Base-by-base conservation (phyloP, 1,284 basidiomycete genomes). In the Cutaneotrichosporon cavernicola region DNA sequence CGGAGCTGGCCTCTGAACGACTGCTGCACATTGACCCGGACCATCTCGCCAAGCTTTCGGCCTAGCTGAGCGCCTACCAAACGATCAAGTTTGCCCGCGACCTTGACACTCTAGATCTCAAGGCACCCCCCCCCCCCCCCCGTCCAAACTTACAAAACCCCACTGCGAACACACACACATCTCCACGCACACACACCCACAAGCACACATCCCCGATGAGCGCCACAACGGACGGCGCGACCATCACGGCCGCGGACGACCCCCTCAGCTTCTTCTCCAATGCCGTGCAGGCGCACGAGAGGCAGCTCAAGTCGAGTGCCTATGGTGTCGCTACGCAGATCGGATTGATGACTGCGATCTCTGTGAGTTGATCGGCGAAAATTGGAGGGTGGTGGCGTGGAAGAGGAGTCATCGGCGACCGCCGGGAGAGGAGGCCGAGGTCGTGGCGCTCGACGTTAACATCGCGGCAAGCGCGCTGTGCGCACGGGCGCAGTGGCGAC, bases 291-390 rank as follows among this genome's bases (percentile, higher is more conserved):
- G 57, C 61, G 21, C 72, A 77, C 58, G 70, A 79, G 51, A 63
- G 69, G 22, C 75, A 77, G 52, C 70, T 80, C 47, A 74, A 75
- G 16, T 80, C 81, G 11, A 78, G 77, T 13, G 90, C 91, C 81
- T 85, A 85, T 66, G 90, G 92, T 64, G 91, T 96, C 30, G 89
- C 85, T 64, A 88, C 88, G 22, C 93, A 97, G 81, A 85, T 92
- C 64, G 86, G 82, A 38, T 81, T 91, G 53, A 91, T 90, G 88
- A 83, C 83, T 66, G 80, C 83, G 58, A 75, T 90, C 62, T 90
- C 89, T 56, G 87, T 89, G 72, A 66, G 87, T 82, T 40, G 40
- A 18, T 18, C 40, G 5, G 40, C 2, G 14, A 43, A 36, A 36
- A 13, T 36, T 5, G 26, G 26, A 13, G 40, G 40, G 40, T 13